Conservation (phyloP, 805 yeast genomes). For the Kregervanrija pseudodelftensis region DNA sequence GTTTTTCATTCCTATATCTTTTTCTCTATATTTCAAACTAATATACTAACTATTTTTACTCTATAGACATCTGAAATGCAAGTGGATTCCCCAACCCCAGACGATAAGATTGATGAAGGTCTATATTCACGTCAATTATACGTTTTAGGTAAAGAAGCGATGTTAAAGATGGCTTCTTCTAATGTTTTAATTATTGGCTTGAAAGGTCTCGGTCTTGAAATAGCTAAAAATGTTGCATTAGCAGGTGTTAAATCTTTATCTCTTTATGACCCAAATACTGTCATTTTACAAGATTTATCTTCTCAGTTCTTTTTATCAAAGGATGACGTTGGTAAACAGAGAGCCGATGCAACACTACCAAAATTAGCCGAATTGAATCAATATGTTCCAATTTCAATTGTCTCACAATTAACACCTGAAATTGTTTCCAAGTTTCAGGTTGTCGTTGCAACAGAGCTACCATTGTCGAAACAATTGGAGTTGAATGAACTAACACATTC, state of each 20-base stretch:
- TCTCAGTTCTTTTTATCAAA: slow-evolving; percentile 79
- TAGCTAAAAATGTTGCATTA: slow-evolving; percentile 91
- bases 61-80: slow-evolving; percentile 33
- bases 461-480: slow-evolving; percentile 66
- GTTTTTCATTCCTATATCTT: too few species aligned
- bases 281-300: slow-evolving; percentile 65
- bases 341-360: slow-evolving; percentile 66
- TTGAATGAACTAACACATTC: slow-evolving; percentile 72
- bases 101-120: slow-evolving; percentile 73
- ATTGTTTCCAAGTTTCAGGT: slow-evolving; percentile 61
- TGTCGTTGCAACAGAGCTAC: slow-evolving; percentile 71
- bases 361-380: slow-evolving; percentile 77
- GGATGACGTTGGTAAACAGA: slow-evolving; percentile 65
- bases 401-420: slow-evolving; percentile 47
- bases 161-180: slow-evolving; percentile 92
- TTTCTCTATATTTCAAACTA: neutral
- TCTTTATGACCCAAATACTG: slow-evolving; percentile 72
- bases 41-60: slow-evolving; percentile 1
- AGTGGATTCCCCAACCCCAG: slow-evolving; percentile 33
- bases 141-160: slow-evolving; percentile 96
- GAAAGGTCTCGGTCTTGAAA: slow-evolving; percentile 90
- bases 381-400: slow-evolving; percentile 79
- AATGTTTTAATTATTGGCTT: slow-evolving; percentile 88
- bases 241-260: slow-evolving; percentile 95
- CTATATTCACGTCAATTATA: slow-evolving; percentile 94